Percentiles rank a stretch among this genome's conserved stretches.
Conservation (phyloP, 106 monocot genomes). For the Dendrobium chrysotoxum region DNA sequence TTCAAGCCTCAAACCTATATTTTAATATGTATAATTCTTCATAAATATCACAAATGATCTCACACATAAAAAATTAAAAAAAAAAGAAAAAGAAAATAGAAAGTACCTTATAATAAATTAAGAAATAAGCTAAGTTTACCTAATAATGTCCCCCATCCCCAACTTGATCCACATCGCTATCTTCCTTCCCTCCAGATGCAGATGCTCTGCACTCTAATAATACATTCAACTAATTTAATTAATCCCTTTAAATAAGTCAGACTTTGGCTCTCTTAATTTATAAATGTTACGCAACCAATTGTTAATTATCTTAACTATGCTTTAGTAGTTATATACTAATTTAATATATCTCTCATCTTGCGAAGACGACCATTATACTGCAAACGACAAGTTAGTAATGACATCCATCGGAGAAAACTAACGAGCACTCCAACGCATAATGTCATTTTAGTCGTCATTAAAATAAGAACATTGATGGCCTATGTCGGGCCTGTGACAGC, state of each 20-base stretch:
- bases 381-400: neutral
- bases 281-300: conserved; percentile 3
- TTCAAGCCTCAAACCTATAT: no score
- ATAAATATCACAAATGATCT: no score
- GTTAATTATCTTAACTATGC: neutral
- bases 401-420: neutral
- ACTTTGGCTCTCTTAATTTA: neutral
- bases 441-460: neutral
- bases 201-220: neutral
- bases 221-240: neutral
- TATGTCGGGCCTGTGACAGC: conserved; percentile 3
- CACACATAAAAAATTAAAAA: no score
- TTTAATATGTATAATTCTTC: no score
- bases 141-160: no score
- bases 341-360: neutral
- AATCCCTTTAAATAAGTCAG: neutral
- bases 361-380: neutral
- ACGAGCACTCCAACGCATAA: neutral
- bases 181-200: neutral
- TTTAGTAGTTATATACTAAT: neutral
- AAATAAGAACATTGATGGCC: neutral
- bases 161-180: neutral
- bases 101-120: no score
- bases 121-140: no score
- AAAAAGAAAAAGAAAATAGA: no score